Evolutionary conservation across 345 rosid genomes (phyloP), one percentile per base, ranked within the genome.

Genomic region (Streptanthus diversifolius): DNA sequence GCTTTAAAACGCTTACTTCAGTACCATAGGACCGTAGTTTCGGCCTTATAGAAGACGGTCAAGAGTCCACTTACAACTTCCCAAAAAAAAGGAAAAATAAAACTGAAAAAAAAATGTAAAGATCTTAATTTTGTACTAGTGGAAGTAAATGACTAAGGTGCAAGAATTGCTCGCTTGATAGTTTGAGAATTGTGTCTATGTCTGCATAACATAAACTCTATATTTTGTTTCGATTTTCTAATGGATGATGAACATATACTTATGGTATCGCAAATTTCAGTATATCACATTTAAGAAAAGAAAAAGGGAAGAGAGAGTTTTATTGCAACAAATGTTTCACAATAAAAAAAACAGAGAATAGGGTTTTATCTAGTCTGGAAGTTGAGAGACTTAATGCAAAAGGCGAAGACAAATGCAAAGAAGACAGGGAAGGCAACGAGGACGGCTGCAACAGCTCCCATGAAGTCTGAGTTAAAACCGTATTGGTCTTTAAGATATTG

Each of bases 351-450:
- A 66, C 22, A 56, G 15, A 56, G 24, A 18, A 15, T 15, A 30
- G 12, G 13, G 22, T 17, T 5, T 70, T 55, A 77, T 71, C 80
- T 77, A 48, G 71, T 65, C 84, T 90, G 96, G 88, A 92, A 92
- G 87, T 92, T 88, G 62, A 92, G 86, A 21, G 85, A 80, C 77
- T 58, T 86, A 65, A 85, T 86, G 85, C 97, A 87, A 68, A 83
- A 86, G 22, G 91, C 97, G 68, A 76, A 92, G 77, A 86, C 61
- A 81, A 86, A 81, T n/a, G 93, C 90, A 60, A 92, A 92, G 79
- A 88, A 88, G 57, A 70, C 82, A 1, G 84, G 39, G 60, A 92
- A 90, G 29, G 64, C 83, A 59, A 90, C 84, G 37, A 90, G 77
- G 8, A 88, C 91, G 1, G 29, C 80, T 8, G 97, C 93, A 25